Conservation (phyloP, 2,329 filamentous ascomycete genomes). For the Fusarium zealandicum region DNA sequence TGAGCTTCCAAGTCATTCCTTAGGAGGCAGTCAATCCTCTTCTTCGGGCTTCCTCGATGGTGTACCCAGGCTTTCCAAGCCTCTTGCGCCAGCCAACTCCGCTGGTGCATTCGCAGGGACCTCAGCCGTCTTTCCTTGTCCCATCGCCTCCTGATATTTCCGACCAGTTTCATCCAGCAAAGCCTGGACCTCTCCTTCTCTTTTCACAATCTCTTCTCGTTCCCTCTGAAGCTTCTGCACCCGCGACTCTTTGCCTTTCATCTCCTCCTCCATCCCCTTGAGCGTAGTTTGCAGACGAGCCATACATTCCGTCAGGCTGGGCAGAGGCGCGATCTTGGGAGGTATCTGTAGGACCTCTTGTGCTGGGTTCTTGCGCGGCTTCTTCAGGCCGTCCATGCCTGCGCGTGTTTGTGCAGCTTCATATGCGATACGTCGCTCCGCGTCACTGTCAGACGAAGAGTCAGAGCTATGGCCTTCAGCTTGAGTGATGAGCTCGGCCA, state of each 20-base stretch:
- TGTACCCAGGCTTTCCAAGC: conserved; percentile 48
- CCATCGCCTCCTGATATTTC: conserved; percentile 58
- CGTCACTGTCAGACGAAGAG: conserved; percentile 72
- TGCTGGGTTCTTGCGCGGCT: conserved; percentile 48
- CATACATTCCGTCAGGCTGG: conserved; percentile 73
- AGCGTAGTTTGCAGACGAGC: conserved; percentile 68
- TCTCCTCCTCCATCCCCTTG: conserved; percentile 67
- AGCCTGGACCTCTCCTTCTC: conserved; percentile 81
- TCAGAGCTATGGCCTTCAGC: conserved; percentile 73
- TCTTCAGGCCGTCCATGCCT: conserved; percentile 78
- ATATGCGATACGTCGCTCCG: conserved; percentile 79
- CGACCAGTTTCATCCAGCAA: conserved; percentile 83
- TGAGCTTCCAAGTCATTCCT: neutral
- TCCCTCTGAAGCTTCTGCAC: conserved; percentile 74
- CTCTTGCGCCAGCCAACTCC: conserved; percentile 44
- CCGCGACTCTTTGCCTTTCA: conserved; percentile 64
- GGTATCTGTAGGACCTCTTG: conserved; percentile 63
- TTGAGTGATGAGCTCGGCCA: conserved; percentile 81
- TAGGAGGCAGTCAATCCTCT: conserved; percentile 16
- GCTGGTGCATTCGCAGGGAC: conserved; percentile 18
- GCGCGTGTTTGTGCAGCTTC: conserved; percentile 85
- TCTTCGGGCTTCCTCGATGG: conserved; percentile 37
- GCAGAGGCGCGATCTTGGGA: conserved; percentile 79
- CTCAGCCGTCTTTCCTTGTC: conserved; percentile 37
- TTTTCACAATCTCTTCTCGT: conserved; percentile 69